Conservation (phyloP, 1,139 yeast species). For the Blastobotrys serpentis region DNA sequence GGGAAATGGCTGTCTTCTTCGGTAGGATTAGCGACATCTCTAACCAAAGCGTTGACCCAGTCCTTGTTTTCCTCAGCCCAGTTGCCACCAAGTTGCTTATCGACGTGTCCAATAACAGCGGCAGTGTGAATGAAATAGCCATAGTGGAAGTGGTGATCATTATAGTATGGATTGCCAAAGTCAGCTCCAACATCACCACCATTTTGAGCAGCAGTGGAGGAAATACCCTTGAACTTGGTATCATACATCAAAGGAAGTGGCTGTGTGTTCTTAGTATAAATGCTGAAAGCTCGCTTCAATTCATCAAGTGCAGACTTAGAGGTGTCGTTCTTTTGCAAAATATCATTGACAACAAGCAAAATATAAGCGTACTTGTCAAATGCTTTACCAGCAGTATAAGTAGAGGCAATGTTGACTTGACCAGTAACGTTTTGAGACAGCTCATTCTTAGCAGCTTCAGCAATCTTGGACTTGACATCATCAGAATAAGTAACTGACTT, state of each 20-base stretch:
- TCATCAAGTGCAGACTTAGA: slow-evolving; percentile 49
- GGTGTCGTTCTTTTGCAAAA: slow-evolving; percentile 53
- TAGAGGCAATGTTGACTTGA: slow-evolving; percentile 51
- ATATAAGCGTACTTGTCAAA: slow-evolving; percentile 74
- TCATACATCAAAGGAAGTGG: slow-evolving; percentile 66
- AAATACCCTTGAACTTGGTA: slow-evolving; percentile 62
- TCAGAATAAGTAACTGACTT: slow-evolving; percentile 20
- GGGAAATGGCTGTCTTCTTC: slow-evolving; percentile 65
- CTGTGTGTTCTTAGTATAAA: slow-evolving; percentile 53
- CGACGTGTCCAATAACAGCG: slow-evolving; percentile 68
- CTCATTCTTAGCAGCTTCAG: slow-evolving; percentile 57
- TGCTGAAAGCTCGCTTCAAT: slow-evolving; percentile 54
- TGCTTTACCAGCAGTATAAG: slow-evolving; percentile 69
- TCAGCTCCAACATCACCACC: slow-evolving; percentile 58
- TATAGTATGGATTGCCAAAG: slow-evolving; percentile 68
- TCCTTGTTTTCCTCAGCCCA: slow-evolving; percentile 66
- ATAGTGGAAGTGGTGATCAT: slow-evolving; percentile 81
- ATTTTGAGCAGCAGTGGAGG: slow-evolving; percentile 58
- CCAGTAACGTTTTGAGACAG: slow-evolving; percentile 54
- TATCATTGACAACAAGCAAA: slow-evolving; percentile 59
- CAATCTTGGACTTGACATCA: slow-evolving; percentile 53
- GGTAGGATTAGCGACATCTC: slow-evolving; percentile 79
- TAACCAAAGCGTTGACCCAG: slow-evolving; percentile 63
- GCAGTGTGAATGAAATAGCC: slow-evolving; percentile 79
- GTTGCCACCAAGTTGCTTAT: slow-evolving; percentile 55